Evolutionary conservation across 805 yeast species (phyloP), one percentile per base, ranked within the genome.

Genomic region (Myxozyma vanderwaltii): DNA sequence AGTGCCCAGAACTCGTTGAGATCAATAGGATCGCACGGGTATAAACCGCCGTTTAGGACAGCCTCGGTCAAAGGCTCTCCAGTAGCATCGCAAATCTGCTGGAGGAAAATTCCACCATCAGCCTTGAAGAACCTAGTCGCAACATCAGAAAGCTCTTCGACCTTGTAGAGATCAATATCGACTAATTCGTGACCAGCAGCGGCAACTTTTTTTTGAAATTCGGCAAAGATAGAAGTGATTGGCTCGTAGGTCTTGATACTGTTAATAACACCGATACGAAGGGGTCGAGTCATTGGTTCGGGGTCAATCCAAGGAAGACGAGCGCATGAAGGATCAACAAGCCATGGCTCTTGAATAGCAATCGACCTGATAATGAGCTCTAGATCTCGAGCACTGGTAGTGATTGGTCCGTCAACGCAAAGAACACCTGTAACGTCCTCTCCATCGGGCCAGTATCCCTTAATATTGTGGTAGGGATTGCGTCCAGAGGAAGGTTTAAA

Each of bases 141-240:
- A 23, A 73, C 51, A 2, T 70, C 70, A 53, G 70, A 66, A 54
- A 75, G 65, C 74, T 76, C 82, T 74, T 44, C 76, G 76, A 53
- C 81, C 71, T 40, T 71, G 73, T 35, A 51, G 26, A 61, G 31
- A 15, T 54, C 58, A 19, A 63, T 75, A 51, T 78, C 79, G 47
- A 83, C 74, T 10, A 81, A 75, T 58, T 79, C 80, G 64, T 81
- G 84, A 27, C 86, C 82, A 1, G 88, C 86, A 0, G 74, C 78
- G 58, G 75, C 71, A 67, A 88, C 78, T 66, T 83, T 84, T 2
- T 74, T 79, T 24, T 75, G 84, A 8, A 81, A 80, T 45, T 75
- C 72, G 62, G 82, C 75, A 69, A 87, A n/a, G 77, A 74, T 58
- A 75, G 78, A 63, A 76, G 81, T 23, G 83, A 84, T 19, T 74